Evolutionary conservation across 768 basidiomycete genomes (phyloP), one percentile per base, ranked within the genome.

Genomic region (Lactarius indigo): DNA sequence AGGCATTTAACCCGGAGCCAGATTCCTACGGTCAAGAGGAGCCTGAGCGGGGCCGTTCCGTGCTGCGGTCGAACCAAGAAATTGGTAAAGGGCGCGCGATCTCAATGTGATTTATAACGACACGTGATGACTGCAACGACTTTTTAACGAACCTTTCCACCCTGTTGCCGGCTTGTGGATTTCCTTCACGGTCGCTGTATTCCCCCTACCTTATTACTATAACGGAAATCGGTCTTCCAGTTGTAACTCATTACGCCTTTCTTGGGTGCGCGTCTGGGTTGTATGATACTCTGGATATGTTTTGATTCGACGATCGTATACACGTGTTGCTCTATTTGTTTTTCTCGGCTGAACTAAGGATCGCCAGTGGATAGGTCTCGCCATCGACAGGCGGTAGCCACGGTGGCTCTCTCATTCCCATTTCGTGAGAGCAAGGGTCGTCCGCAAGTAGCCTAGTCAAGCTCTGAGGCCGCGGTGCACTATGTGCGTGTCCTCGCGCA

Each of bases 31-130:
- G 79, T 30, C 80, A 82, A 30, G 75, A 74, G 28, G 67, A 75
- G 66, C 81, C 80, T 63, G 78, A 83, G 71, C 83, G 89, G 75
- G 90, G 90, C 72, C 88, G 89, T 68, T 82, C 86, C 62, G 79
- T 82, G 67, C 79, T 87, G 75, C 86, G 88, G 74, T 83, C 82
- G 75, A 80, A 80, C 76, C 85, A 80, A 75, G 85, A 84, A 66
- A 76, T 83, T 76, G 86, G 88, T 73, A 85, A 82, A 78, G 89
- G 91, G 66, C 87, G 92, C 70, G 90, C 92, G 66, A 91, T 93
- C 73, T 94, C 92, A 69, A 84, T 92, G 85, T 92, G 84, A 83
- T 64, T 58, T 65, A 55, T 63, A 9, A 65, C 33, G 47, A 69
- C 59, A 59, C 42, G 61, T 37, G 54, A 69, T 30, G 68, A 65